phyloP scores from a whole-genome alignment of 1,284 basidiomycete species.

The Irpex rosettiformis region DNA sequence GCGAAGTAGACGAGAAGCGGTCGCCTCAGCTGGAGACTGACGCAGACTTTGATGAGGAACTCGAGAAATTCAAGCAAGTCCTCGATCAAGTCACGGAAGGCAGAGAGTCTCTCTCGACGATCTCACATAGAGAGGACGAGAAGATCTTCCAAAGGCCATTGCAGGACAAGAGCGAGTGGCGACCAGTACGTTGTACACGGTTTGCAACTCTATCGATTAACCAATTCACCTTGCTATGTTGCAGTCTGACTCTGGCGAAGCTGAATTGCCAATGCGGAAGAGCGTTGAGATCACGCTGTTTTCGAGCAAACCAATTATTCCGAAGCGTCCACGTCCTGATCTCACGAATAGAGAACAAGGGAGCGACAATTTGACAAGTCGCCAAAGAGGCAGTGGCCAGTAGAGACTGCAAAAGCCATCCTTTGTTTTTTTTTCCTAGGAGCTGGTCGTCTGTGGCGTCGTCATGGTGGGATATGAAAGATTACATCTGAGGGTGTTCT shows the following conservation, averaged over 20 bases:
- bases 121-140: background rate
- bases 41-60: background rate
- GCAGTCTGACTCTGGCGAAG: background rate
- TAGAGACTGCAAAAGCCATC: background rate
- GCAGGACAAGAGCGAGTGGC: background rate
- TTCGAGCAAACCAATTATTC: background rate
- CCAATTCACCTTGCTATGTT: background rate
- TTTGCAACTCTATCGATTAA: background rate
- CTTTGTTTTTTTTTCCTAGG: slow-evolving; percentile 2
- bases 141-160: background rate
- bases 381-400: background rate
- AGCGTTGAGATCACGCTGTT: background rate
- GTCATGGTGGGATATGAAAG: background rate
- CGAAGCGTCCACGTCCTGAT: background rate
- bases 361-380: background rate
- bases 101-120: background rate
- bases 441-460: background rate
- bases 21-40: background rate
- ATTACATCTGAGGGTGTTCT: background rate
- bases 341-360: background rate
- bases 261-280: background rate
- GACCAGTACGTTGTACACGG: background rate
- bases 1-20: background rate
- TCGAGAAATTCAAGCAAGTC: background rate
- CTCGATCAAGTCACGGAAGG: background rate